Evolutionary conservation across 768 basidiomycete genomes (phyloP).

Genomic region (Kwoniella europaea): DNA sequence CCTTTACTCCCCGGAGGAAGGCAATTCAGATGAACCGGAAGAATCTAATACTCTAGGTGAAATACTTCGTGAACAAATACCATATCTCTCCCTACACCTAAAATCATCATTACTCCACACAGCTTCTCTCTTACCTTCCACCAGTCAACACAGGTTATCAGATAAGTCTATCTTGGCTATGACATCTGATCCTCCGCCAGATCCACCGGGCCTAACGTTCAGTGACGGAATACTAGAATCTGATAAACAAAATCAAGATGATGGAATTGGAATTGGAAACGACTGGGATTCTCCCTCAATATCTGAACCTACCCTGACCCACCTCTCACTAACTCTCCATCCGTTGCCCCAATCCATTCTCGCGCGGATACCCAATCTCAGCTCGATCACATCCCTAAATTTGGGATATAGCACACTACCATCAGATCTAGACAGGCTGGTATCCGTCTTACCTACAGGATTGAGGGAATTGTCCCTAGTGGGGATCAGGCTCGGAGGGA

Average conservation of each 20-base stretch:
- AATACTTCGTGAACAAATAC: slow-evolving; percentile 38
- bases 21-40: neutral
- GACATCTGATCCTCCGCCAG: slow-evolving; percentile 15
- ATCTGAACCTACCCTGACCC: slow-evolving; percentile 20
- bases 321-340: slow-evolving; percentile 41
- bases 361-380: slow-evolving; percentile 12
- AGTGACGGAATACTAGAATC: too few relatives aligned
- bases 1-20: slow-evolving; percentile 2
- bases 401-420: slow-evolving; percentile 32
- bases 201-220: neutral
- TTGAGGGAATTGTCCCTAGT: slow-evolving; percentile 34
- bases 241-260: neutral
- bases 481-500: slow-evolving; percentile 14
- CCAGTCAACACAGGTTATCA: slow-evolving; percentile 14
- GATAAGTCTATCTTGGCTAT: slow-evolving; percentile 28
- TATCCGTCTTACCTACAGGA: slow-evolving; percentile 24
- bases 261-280: neutral
- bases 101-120: slow-evolving; percentile 29
- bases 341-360: slow-evolving; percentile 31
- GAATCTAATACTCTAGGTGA: slow-evolving; percentile 23
- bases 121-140: slow-evolving; percentile 27
- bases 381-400: slow-evolving; percentile 41
- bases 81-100: slow-evolving; percentile 33
- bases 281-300: slow-evolving; percentile 17
- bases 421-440: slow-evolving; percentile 31